These are phyloP conservation scores for Hypericum androsaemum DNA, from an alignment of 345 rosid species.

Conservation along the genomic window DNA sequence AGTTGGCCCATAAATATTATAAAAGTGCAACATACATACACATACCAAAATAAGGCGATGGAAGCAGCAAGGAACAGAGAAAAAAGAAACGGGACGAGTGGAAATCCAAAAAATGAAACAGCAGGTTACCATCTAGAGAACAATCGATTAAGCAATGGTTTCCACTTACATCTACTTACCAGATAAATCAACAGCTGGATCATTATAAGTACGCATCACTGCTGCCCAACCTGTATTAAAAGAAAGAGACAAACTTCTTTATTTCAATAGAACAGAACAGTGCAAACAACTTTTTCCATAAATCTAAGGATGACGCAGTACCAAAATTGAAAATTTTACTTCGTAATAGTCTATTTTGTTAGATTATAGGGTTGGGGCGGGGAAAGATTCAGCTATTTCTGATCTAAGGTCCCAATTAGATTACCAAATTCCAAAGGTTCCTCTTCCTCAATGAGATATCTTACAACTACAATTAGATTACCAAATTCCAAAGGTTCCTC, in stretches of 20 bases:
- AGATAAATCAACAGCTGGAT: slow-evolving; percentile 49
- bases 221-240: slow-evolving; percentile 65
- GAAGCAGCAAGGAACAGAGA: too few relatives aligned
- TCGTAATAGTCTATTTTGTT: too few relatives aligned
- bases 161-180: slow-evolving; percentile 37
- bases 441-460: too few relatives aligned
- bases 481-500: too few relatives aligned
- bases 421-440: too few relatives aligned
- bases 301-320: neutral
- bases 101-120: neutral
- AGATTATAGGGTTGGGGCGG: too few relatives aligned
- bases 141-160: neutral
- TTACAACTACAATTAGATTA: too few relatives aligned
- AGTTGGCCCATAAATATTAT: neutral
- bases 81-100: too few relatives aligned
- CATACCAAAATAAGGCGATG: neutral
- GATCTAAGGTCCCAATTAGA: too few relatives aligned
- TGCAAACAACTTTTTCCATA: too few relatives aligned
- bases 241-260: slow-evolving; percentile 13
- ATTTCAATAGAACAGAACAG: slow-evolving; percentile 5
- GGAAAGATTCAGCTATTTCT: too few relatives aligned
- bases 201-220: slow-evolving; percentile 41
- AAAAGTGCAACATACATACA: neutral
- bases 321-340: too few relatives aligned
- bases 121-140: neutral